A percentile compares a stretch with the other conserved stretches of the same genome.
Evolutionary conservation across 225 moss, liverwort and hornwort genomes (phyloP).

Genomic region (Takakia lepidozioides): DNA sequence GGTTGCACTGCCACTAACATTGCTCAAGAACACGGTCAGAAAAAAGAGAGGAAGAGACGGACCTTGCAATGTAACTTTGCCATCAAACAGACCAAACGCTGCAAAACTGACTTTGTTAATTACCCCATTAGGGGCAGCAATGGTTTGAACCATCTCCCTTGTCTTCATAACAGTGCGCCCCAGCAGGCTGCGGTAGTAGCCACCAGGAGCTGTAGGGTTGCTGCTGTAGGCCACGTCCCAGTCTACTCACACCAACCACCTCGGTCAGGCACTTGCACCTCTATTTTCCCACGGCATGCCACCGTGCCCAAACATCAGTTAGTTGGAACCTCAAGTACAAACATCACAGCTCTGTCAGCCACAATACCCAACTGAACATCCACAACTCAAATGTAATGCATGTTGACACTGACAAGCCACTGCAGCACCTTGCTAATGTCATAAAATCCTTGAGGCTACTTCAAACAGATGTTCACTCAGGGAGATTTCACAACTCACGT

Average conservation of each 20-base stretch:
- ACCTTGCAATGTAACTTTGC: conserved; percentile 81
- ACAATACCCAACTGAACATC: background rate
- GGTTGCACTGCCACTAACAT: no score
- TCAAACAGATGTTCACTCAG: no score
- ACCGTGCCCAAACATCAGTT: background rate
- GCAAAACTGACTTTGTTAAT: conserved; percentile 68
- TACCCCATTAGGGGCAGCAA: conserved; percentile 48
- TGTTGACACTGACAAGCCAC: no score
- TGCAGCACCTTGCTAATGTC: background rate
- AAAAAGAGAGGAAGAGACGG: conserved; percentile 3
- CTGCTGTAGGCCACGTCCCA: conserved; percentile 92
- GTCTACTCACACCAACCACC: conserved; percentile 26
- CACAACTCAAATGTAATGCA: background rate
- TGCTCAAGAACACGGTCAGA: no score
- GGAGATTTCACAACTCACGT: no score
- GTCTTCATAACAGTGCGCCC: conserved; percentile 83
- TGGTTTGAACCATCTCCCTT: conserved; percentile 73
- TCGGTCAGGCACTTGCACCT: background rate
- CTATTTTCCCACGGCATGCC: background rate
- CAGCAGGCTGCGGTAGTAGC: conserved; percentile 69
- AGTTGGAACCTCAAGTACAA: no score
- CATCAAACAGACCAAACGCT: conserved; percentile 62
- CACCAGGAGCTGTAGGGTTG: conserved; percentile 84
- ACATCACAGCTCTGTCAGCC: no score
- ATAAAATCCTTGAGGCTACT: no score